Base-by-base conservation (phyloP, 1,284 basidiomycete species). In the Pseudozyma sp. region DNA sequence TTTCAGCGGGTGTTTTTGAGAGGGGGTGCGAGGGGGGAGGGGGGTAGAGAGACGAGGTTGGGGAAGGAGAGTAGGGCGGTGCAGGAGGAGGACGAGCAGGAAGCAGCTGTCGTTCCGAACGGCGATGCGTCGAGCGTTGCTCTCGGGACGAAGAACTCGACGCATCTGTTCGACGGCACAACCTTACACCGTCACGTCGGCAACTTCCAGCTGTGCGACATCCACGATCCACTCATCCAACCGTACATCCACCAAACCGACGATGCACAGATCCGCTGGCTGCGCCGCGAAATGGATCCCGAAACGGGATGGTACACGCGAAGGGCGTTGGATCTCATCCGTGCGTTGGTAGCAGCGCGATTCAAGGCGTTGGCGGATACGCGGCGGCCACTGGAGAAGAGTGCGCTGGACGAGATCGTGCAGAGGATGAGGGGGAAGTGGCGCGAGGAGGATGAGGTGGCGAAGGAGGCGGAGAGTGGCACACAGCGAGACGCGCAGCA, bases 151-250 rank as follows among this genome's bases (percentile, higher is more conserved):
- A n/a, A 34, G 8, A 47, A 8, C 6, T 88, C 87, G 67, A 91
- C 91, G 1, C 94, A 97, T 84, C 88, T 94, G 39, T 99, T 98
- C 81, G 94, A 99, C 83, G 97, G 96, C 0, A 84, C 89, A 65
- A 89, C 89, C 6, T 85, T 92, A 35, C 90, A 91, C 56, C 91
- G 91, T 69, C 91, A 94, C 83, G 90, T 92, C 0, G 93, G 93
- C 7, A 92, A 94, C 17, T 99, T 94, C 85, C 95, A 97, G 84
- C 87, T 99, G 7, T 92, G 92, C 84, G 96, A 99, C 84, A 92
- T 99, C 66, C 86, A 87, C 10, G 97, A 98, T 83, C 89, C 90
- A 0, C 89, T 94, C 14, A 73, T 79, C 34, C 48, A 43, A 31
- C 69, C 76, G 2, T 75, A 63, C 16, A 80, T 83, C 44, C 49